These are phyloP conservation scores for Exophiala phaeomuriformis DNA, from an alignment of 2,329 filamentous ascomycete genomes.

Conservation along the genomic window DNA sequence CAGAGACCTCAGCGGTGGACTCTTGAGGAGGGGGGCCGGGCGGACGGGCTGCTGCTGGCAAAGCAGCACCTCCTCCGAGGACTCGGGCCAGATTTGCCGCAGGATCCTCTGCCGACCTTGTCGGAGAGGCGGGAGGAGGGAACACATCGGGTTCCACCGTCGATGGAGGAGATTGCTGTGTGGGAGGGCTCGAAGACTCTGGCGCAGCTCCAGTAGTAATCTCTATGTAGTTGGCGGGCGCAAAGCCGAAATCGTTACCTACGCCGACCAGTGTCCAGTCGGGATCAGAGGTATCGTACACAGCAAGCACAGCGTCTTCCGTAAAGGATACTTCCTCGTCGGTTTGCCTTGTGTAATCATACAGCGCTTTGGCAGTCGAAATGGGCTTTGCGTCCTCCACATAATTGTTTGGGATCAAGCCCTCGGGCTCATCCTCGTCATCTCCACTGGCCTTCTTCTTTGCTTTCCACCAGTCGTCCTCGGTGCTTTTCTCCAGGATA, in stretches of 20 bases:
- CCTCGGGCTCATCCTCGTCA: slow-evolving; percentile 85
- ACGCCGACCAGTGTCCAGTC: slow-evolving; percentile 93
- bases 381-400: slow-evolving; percentile 69
- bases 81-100: slow-evolving; percentile 52
- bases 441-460: slow-evolving; percentile 80
- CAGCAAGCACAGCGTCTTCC: slow-evolving; percentile 73
- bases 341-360: slow-evolving; percentile 93
- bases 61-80: slow-evolving; percentile 32
- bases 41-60: slow-evolving; percentile 29
- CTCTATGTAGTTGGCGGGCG: slow-evolving; percentile 93
- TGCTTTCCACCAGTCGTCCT: slow-evolving; percentile 90
- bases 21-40: slow-evolving; percentile 41
- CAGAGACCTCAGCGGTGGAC: slow-evolving; percentile 61
- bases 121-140: slow-evolving; percentile 32
- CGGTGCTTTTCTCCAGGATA: slow-evolving; percentile 70
- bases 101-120: slow-evolving; percentile 45
- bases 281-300: slow-evolving; percentile 85
- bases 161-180: slow-evolving; percentile 25
- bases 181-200: slow-evolving; percentile 36
- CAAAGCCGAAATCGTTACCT: slow-evolving; percentile 84
- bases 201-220: slow-evolving; percentile 45
- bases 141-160: slow-evolving; percentile 25
- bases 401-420: slow-evolving; percentile 89
- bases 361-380: slow-evolving; percentile 79
- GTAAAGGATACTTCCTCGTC: slow-evolving; percentile 96